A percentile compares a stretch with the other conserved stretches of the same genome.
Evolutionary conservation across 2,329 filamentous ascomycete species (phyloP).

Genomic region (Sclerotinia minor): DNA sequence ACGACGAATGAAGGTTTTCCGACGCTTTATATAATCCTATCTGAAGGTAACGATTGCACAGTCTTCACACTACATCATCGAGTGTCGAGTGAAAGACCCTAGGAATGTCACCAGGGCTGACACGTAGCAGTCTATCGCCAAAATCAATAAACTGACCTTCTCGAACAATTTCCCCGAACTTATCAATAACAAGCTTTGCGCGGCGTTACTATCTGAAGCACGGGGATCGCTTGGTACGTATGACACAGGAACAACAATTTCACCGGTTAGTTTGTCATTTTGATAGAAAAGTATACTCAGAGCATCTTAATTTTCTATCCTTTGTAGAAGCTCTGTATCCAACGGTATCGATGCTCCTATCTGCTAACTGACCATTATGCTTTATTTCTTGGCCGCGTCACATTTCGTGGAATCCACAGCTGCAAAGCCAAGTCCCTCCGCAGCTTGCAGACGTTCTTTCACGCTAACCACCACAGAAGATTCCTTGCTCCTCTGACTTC

Average conservation of each 20-base stretch:
- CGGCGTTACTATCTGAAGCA: constrained; percentile 59
- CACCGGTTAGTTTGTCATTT: constrained; percentile 38
- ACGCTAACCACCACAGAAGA: constrained; percentile 37
- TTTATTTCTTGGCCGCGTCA: constrained; percentile 59
- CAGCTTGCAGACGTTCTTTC: constrained; percentile 57
- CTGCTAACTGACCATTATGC: constrained; percentile 60
- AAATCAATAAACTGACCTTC: constrained; percentile 50
- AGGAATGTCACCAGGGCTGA: neutral
- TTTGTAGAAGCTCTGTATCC: constrained; percentile 63
- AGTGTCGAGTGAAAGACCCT: constrained; percentile 60
- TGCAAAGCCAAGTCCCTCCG: constrained; percentile 61
- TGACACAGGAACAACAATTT: constrained; percentile 39
- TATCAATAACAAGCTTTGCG: constrained; percentile 63
- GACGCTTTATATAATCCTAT: constrained; percentile 63
- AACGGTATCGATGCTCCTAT: constrained; percentile 64
- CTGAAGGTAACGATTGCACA: constrained; percentile 65
- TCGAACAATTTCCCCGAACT: constrained; percentile 69
- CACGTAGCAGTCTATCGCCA: neutral
- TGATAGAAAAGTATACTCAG: constrained; percentile 52
- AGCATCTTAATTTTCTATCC: constrained; percentile 56
- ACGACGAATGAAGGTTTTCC: constrained; percentile 68
- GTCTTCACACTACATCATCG: constrained; percentile 69
- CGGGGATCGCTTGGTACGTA: constrained; percentile 56
- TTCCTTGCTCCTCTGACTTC: no score
- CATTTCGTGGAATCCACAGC: constrained; percentile 61